These are phyloP conservation scores for Sporothrix brunneoviolacea DNA, from an alignment of 2,329 filamentous ascomycete genomes.

Conservation along the genomic window DNA sequence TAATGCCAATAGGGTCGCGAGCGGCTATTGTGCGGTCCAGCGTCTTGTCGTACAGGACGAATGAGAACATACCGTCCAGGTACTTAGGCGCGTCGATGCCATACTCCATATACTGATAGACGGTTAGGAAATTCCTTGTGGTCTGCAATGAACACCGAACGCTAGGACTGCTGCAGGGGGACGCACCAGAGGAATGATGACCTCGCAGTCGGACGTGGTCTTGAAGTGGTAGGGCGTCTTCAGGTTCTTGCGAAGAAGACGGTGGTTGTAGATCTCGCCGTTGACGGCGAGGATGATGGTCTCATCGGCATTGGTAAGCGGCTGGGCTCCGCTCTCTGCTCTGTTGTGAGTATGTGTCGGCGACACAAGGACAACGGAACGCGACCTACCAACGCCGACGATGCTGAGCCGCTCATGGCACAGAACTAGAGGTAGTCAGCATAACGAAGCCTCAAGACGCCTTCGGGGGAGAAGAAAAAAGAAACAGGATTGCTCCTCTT, in stretches of 20 bases:
- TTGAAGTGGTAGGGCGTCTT: conserved; percentile 90
- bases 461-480: background rate
- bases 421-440: conserved; percentile 56
- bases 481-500: background rate
- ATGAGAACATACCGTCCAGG: conserved; percentile 99
- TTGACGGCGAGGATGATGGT: conserved; percentile 92
- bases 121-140: background rate
- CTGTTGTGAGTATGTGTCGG: conserved; percentile 22
- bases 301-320: conserved; percentile 84
- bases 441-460: too few relatives aligned
- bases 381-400: conserved; percentile 78
- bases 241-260: conserved; percentile 80
- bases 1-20: conserved; percentile 93
- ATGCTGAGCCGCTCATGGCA: conserved; percentile 97
- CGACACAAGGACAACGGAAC: conserved; percentile 13
- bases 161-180: background rate
- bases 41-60: conserved; percentile 93
- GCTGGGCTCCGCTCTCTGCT: conserved; percentile 88
- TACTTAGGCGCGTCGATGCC: conserved; percentile 86
- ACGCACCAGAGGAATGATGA: conserved; percentile 91
- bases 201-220: conserved; percentile 97
- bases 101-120: conserved; percentile 77
- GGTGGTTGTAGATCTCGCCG: conserved; percentile 99
- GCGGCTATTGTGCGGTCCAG: conserved; percentile 89
- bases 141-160: too few relatives aligned